Evolutionary conservation across 2,329 filamentous ascomycete genomes (phyloP), one percentile per base, ranked within the genome.

Genomic region (Monosporascus ibericus): DNA sequence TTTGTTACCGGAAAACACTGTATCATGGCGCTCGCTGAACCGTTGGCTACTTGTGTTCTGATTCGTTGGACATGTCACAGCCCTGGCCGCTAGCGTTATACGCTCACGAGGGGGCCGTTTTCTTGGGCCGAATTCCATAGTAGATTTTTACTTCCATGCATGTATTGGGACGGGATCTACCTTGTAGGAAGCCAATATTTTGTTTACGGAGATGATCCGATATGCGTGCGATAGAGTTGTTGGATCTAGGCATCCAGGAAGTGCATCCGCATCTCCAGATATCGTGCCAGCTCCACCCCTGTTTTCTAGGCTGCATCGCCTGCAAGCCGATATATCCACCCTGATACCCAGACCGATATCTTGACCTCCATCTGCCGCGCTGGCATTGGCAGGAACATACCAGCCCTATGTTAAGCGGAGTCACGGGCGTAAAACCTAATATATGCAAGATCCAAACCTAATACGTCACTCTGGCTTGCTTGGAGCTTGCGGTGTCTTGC

Each of bases 401-500:
- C 30, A 34, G 30, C 30, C 30, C 2, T 34, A 34, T 34, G 14
- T 34, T 34, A 11, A 14, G 30, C 30, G 30, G 30, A 34, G 30
- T 34, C 30, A 14, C 30, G 4, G 4, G 30, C 11, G 30, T 34
- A 34, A 34, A 27, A 34, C 30, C 9, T 34, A 34, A 22, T 14
- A 34, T 34, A 34, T 34, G 30, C 30, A 34, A 34, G 30, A 14
- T 34, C 30, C 30, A 34, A 34, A 34, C 30, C 11, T 34, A 34
- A 34, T 34, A 34, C 44, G 36, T 51, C 44, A 48, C 44, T 50
- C 11, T 14, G 30, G 30, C 30, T 34, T 34, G 11, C 30, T 63
- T 63, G 78, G 52, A 77, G 62, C 61, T 65, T 68, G 18, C 80
- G 84, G 69, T 89, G 85, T 55, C 88, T 79, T 34, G 87, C 86